Percentiles rank a stretch among this genome's conserved stretches.
phyloP scores from a whole-genome alignment of 495 filamentous ascomycete species.

The Penicillium cinerascens region DNA sequence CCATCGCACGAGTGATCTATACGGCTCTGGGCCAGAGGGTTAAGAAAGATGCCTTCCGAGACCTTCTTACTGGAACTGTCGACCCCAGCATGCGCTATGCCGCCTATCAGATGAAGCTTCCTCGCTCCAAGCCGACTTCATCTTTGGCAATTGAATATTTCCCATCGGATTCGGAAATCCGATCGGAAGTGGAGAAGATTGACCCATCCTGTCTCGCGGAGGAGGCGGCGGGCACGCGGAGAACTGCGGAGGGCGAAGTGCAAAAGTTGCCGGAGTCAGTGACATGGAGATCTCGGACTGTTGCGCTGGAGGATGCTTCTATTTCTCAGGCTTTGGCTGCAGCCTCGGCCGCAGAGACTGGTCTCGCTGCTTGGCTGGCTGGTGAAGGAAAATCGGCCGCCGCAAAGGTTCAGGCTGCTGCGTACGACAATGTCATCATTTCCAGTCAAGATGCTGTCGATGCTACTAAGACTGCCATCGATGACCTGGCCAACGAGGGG shows the following conservation, averaged over 20 bases:
- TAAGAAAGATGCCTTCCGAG: constrained; percentile 73
- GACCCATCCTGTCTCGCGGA: constrained; percentile 66
- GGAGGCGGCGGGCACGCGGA: constrained; percentile 55
- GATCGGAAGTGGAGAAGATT: constrained; percentile 65
- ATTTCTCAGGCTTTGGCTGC: constrained; percentile 72
- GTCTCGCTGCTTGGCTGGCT: constrained; percentile 45
- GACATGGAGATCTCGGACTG: constrained; percentile 83
- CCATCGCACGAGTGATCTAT: constrained; percentile 79
- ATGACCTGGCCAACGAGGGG: constrained; percentile 79
- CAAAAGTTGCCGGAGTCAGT: constrained; percentile 70
- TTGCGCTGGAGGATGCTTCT: constrained; percentile 87
- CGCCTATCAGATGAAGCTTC: constrained; percentile 83
- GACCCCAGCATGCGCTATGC: constrained; percentile 94
- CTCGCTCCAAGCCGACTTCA: constrained; percentile 75
- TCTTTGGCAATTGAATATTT: constrained; percentile 74
- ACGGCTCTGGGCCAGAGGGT: constrained; percentile 60
- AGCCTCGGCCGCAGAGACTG: constrained; percentile 50
- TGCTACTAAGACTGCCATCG: constrained; percentile 86
- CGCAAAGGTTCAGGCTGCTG: constrained; percentile 61
- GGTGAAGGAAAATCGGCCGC: constrained; percentile 37
- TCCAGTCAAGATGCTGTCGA: constrained; percentile 93
- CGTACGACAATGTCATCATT: constrained; percentile 87
- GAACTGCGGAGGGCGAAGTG: constrained; percentile 44
- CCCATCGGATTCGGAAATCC: constrained; percentile 58
- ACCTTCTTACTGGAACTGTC: constrained; percentile 77